These are phyloP conservation scores for Puccinellia tenuiflora DNA, from an alignment of 176 grass and related monocot species.

Conservation along the genomic window DNA sequence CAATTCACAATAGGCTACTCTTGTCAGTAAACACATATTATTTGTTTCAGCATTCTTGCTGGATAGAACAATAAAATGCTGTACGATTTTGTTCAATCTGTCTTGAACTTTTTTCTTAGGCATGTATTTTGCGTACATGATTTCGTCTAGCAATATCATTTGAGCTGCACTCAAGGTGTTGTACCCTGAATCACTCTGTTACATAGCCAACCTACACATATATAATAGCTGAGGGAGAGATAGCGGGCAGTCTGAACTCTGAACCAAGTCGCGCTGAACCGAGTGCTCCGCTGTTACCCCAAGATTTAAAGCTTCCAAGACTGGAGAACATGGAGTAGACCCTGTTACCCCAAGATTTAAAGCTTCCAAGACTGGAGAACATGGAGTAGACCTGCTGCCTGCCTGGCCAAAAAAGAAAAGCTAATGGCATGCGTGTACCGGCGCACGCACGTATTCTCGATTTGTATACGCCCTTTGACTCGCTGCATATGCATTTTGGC, in stretches of 20 bases:
- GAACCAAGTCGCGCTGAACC: neutral
- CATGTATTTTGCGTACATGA: neutral
- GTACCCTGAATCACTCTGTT: too few relatives aligned
- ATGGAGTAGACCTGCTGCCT: neutral
- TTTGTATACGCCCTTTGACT: slow-evolving; percentile 17
- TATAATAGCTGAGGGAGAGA: too few relatives aligned
- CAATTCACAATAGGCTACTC: slow-evolving; percentile 27
- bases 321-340: neutral
- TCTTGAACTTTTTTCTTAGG: too few relatives aligned
- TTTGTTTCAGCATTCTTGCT: slow-evolving; percentile 67
- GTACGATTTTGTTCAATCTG: slow-evolving; percentile 26
- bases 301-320: neutral
- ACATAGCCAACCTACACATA: too few relatives aligned
- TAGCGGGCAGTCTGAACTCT: too few relatives aligned
- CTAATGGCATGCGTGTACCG: neutral
- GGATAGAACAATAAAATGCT: slow-evolving; percentile 55
- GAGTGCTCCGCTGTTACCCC: neutral
- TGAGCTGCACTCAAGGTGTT: neutral
- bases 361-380: neutral
- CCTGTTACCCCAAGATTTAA: neutral
- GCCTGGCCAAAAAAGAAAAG: neutral
- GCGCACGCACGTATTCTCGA: neutral
- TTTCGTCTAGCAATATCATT: neutral
- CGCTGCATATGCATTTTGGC: neutral
- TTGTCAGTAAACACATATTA: slow-evolving; percentile 28